Base-by-base conservation (phyloP, 148 eudicot species). In the Fallopia convolvulus region DNA sequence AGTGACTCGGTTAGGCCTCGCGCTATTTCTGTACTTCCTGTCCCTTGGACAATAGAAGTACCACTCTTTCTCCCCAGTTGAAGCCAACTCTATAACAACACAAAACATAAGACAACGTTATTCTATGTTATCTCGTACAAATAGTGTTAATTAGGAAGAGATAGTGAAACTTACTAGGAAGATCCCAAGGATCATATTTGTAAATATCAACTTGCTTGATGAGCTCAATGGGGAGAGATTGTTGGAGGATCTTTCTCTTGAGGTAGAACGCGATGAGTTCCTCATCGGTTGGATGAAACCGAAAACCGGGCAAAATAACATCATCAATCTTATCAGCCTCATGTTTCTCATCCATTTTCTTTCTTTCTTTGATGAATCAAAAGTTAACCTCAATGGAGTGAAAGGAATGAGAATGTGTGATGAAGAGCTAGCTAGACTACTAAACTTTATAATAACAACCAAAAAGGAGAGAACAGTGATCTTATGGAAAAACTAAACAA, bases 31-130 rank as follows among this genome's bases (percentile, higher is more conserved):
- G 77, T 90, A 90, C 60, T 90, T 90, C 0, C 93, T 80, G 65
- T 90, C 93, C 87, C 93, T 90, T 21, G 88, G 93, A 60, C 93
- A 90, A 81, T 86, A 90, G 80, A 90, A 90, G 77, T 90, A 90
- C 88, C 93, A 88, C 76, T 90, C 93, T 79, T 88, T 86, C 77
- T 90, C 93, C 68, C 93, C 91, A 0, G 79, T 85, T 3, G 82
- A 78, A 63, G 89, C 90, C 75, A 90, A 47, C 79, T 85, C 93
- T 90, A 82, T 2, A n/a, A 13, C 6, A 41, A 15, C 26, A 60
- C 17, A 40, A 30, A 70, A 76, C 49, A 52, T 30, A 75, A 50
- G 65, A 60, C 53, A 77, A 79, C 0, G 47, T 44, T 44, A 44
- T 44, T 44, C 9, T 1, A 44, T 44, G 47, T 0, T 0, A 6